A percentile compares a stretch with the other conserved stretches of the same genome.
Conservation (phyloP, 306 rosid genomes). For the Malus sylvestris region DNA sequence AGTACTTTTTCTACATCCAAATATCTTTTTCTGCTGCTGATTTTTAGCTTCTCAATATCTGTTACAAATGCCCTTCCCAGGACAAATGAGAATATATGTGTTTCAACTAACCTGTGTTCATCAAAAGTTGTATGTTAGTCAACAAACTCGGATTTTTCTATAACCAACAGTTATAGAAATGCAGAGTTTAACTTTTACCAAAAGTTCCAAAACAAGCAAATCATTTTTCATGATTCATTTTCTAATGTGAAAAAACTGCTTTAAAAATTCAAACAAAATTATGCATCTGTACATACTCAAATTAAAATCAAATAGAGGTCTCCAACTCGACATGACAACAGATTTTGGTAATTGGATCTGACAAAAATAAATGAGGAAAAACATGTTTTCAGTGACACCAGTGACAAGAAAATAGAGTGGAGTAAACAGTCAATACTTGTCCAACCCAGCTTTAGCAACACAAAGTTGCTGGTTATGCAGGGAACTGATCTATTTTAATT, state of each 20-base stretch:
- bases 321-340: background rate
- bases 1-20: constrained; percentile 70
- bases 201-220: constrained; percentile 10
- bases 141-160: background rate
- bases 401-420: background rate
- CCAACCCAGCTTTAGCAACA: constrained; percentile 1
- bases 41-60: constrained; percentile 84
- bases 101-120: constrained; percentile 88
- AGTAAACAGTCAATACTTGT: background rate
- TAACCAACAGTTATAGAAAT: background rate
- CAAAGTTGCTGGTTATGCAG: background rate
- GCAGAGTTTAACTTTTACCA: background rate
- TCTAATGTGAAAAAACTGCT: background rate
- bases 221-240: background rate
- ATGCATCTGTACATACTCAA: background rate
- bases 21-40: constrained; percentile 75
- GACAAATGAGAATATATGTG: constrained; percentile 96
- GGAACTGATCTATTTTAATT: background rate
- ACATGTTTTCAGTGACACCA: background rate
- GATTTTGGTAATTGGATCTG: background rate
- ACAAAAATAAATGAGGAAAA: background rate
- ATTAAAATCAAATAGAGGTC: background rate
- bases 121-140: constrained; percentile 27
- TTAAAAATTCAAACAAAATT: background rate
- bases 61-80: constrained; percentile 99